Evolutionary conservation across 2,329 filamentous ascomycete genomes (phyloP).

Genomic region (Botrytis sinoallii): DNA sequence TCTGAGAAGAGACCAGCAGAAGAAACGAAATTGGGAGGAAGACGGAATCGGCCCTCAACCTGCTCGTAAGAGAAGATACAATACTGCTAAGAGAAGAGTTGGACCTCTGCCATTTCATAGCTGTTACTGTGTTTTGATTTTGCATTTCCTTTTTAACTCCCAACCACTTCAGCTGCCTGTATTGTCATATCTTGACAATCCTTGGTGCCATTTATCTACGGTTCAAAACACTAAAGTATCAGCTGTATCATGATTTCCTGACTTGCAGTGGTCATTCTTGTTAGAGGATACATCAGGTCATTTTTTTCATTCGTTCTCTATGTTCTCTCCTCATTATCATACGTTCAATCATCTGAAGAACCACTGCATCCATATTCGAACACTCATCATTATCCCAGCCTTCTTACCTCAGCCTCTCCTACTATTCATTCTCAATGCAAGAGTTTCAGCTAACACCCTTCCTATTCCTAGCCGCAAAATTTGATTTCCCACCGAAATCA

Average conservation of each 20-base stretch:
- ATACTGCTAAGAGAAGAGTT: background rate
- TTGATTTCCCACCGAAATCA: background rate
- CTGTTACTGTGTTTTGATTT: background rate
- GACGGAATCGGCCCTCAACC: background rate
- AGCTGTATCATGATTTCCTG: background rate
- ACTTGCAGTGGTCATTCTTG: background rate
- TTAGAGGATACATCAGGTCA: too few species aligned
- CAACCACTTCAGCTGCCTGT: background rate
- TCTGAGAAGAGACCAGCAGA: background rate
- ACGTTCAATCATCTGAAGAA: too few species aligned
- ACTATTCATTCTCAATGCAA: background rate
- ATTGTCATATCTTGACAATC: background rate
- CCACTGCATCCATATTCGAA: rapidly evolving
- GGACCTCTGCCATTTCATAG: background rate
- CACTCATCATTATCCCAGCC: background rate
- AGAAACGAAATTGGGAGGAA: background rate
- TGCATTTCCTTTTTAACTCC: background rate
- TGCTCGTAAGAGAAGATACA: background rate
- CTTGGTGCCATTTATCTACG: background rate
- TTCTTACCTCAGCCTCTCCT: background rate
- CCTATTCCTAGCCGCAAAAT: background rate
- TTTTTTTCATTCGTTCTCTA: background rate
- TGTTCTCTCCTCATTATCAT: background rate
- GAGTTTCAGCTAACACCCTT: background rate
- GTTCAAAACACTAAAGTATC: background rate